Evolutionary conservation across 2,329 filamentous ascomycete species (phyloP), one percentile per base, ranked within the genome.

Genomic region (Lecanoromycetidae sp.): DNA sequence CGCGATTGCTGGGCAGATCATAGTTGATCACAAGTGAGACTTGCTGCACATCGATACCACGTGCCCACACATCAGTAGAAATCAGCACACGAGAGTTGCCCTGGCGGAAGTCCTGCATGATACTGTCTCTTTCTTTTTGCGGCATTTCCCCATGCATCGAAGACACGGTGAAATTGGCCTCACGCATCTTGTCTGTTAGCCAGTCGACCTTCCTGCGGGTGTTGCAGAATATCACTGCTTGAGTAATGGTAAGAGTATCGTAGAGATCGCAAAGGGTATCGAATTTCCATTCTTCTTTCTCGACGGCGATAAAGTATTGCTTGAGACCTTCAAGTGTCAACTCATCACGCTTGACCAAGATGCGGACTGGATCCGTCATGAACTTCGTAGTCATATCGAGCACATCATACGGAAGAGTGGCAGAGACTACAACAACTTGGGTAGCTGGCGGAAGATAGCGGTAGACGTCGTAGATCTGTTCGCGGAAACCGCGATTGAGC

Each of bases 271-370:
- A 96, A 4, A 98, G 80, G 2, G 91, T 98, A 65, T 98, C 91
- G 58, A 98, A 94, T 67, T 98, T 98, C 91, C 91, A 98, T 64
- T 96, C 91, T 66, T 98, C 91, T 72, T 95, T 96, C 68, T 98
- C 91, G 17, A 96, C 91, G 1, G 91, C 91, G 59, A 98, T 96
- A 64, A 95, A 98, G 73, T 95, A 98, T 66, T 98, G 91, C 72
- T 96, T 96, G 43, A 98, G 75, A 49, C 91, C 91, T 69, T 96
- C 91, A 42, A 98, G 79, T 2, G 91, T 98, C 72, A 98, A 71
- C 66, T 98, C 91, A 67, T 96, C 91, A 81, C 88, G 88, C 79
- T 96, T 95, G 65, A 96, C 90, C 22, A 96, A 76, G 61, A 96
- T 94, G 56, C 90, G 84, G 37, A 95, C 90, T 0, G 90, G 90